Conservation (phyloP, 2,329 filamentous ascomycete species). For the Verticillium nonalfalfae region DNA sequence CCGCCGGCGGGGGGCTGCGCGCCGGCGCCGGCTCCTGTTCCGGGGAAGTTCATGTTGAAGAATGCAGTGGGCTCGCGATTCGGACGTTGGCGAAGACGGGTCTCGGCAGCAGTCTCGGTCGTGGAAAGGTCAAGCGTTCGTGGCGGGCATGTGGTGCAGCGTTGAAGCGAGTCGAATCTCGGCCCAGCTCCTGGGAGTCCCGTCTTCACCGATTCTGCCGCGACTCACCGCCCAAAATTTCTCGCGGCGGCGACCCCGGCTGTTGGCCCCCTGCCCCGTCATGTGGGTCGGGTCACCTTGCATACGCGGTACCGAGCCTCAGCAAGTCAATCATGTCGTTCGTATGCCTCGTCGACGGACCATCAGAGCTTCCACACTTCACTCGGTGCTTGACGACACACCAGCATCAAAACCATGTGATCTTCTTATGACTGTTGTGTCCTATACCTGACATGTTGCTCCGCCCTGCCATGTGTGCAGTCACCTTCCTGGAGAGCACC, state of each 20-base stretch:
- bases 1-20: slow-evolving; percentile 11
- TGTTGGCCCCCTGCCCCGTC: background rate
- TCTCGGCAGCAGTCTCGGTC: background rate
- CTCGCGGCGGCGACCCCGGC: background rate
- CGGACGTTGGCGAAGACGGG: too few relatives aligned
- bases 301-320: too few relatives aligned
- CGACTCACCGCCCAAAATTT: slow-evolving; percentile 1
- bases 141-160: background rate
- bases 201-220: background rate
- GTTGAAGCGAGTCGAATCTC: background rate
- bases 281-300: too few relatives aligned
- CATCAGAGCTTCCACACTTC: too few relatives aligned
- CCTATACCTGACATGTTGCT: background rate
- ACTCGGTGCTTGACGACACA: too few relatives aligned
- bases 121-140: too few relatives aligned
- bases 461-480: background rate
- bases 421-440: background rate
- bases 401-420: background rate
- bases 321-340: too few relatives aligned
- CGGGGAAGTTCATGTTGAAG: slow-evolving; percentile 31
- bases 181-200: background rate
- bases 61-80: too few relatives aligned
- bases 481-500: background rate
- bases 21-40: slow-evolving; percentile 15
- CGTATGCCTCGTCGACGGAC: too few relatives aligned